Conservation (phyloP, 306 rosid genomes). For the Prunus kanzakura region DNA sequence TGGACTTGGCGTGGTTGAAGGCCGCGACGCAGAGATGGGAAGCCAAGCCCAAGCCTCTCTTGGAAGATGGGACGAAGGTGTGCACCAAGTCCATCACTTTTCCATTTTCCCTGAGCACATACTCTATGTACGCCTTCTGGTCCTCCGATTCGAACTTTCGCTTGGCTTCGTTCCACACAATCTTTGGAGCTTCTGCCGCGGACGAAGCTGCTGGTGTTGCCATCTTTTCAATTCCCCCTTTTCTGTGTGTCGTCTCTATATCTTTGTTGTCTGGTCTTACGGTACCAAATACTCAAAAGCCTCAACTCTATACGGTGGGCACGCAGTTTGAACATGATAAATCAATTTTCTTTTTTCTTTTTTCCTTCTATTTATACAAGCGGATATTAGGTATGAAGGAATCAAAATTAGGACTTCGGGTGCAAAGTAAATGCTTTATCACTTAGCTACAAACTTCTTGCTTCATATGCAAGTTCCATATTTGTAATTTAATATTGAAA, state of each 20-base stretch:
- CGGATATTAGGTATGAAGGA: no score
- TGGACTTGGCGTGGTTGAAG: constrained; percentile 64
- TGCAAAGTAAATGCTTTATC: no score
- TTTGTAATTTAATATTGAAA: no score
- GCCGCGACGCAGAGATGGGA: constrained; percentile 75
- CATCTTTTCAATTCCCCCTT: constrained; percentile 25
- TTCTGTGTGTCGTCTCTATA: neutral
- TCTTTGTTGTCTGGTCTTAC: neutral
- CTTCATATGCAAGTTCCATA: no score
- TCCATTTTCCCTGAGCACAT: constrained; percentile 40
- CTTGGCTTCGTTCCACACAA: constrained; percentile 55
- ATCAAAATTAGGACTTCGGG: no score
- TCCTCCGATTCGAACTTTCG: constrained; percentile 78
- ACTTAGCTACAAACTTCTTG: no score
- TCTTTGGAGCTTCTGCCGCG: constrained; percentile 34
- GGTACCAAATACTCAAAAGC: neutral
- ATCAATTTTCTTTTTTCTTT: no score
- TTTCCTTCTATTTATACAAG: no score
- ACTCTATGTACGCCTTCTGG: constrained; percentile 66
- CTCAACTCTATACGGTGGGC: neutral
- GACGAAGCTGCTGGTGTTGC: constrained; percentile 15
- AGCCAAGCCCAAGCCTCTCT: constrained; percentile 84
- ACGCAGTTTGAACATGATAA: neutral
- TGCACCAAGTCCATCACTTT: constrained; percentile 74
- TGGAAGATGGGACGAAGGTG: constrained; percentile 82